Base-by-base conservation (phyloP, 2,329 filamentous ascomycete genomes). In the Akanthomyces uredinophilus region DNA sequence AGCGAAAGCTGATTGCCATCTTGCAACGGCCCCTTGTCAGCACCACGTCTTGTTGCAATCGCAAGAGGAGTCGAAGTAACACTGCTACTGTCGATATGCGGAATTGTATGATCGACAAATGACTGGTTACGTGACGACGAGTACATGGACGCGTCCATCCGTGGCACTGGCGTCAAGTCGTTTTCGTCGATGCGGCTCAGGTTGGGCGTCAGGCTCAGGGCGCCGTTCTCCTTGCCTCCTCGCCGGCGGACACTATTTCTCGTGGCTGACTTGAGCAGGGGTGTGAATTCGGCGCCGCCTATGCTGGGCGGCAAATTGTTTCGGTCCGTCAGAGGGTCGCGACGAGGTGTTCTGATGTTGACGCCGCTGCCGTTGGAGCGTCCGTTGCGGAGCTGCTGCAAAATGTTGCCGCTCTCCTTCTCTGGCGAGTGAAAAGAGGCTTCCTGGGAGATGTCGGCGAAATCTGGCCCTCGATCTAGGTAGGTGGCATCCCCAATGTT, bases 1-100 rank as follows among this genome's bases (percentile, higher is more conserved):
- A 99, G 77, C 1, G 95, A 96, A 68, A 97, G 83, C 71, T 96
- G 89, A 69, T 97, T 96, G 22, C 92, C 92, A 68, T 95, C 89
- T 65, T 93, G 88, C 43, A 96, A 76, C 5, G 91, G 84, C 1
- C 87, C 88, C 59, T 86, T 87, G 59, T 82, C 83, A 24, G 29
- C 84, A 58, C 81, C 81, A 64, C 83, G 83, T 62, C 88, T 83
- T 6, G 87, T 83, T 39, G 91, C 78, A 63, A 88, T 81, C 2
- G 87, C 87, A 69, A 96, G 79, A 1, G 95, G 95, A 5, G 95
- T 97, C 65, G 91, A 92, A 66, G 90, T 87, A 46, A 84, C 83
- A 73, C 92, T 97, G 73, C 91, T 96, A 74, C 83, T 90, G 63
- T 88, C 87, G 53, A 88, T 83, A 58, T 90, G 87, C 29, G 90